Base-by-base conservation (phyloP, 148 eudicot species). In the Hydrangea macrophylla region DNA sequence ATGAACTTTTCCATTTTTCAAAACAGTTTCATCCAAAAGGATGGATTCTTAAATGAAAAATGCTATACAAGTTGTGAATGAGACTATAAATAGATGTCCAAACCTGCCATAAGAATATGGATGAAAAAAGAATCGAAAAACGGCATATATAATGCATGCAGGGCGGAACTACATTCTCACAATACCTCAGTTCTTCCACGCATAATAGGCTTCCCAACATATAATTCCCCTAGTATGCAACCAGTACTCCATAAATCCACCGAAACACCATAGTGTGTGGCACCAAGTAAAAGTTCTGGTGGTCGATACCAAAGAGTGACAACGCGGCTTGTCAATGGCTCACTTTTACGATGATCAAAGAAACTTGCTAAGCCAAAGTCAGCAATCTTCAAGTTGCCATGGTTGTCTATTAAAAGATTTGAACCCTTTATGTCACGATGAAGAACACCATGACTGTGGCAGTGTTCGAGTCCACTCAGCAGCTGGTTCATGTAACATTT, bases 301-400 rank as follows among this genome's bases (percentile, higher is more conserved):
- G 98, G 98, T 33, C 98, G 88, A 85, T 92, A 92, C 98, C 98
- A 92, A 31, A 92, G 86, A 51, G 98, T 92, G 65, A 92, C 91
- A 55, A 92, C 98, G 28, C 92, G 96, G 58, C 89, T 89, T 54
- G 98, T 92, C 73, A 89, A 70, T 48, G 91, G 90, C 57, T 78
- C 51, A 25, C 60, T 81, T 73, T 87, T 78, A 36, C 56, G 39
- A 72, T 70, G 67, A 65, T 92, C 76, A 37, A 71, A 87, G 65
- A 82, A 76, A 39, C 84, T 84, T 53, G 98, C 98, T 62, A 92
- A 70, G 20, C 98, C 98, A 72, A 92, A 92, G 67, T 92, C 98
- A 4, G 98, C 98, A 67, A 92, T 89, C 76, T 87, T 92, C 71
- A 92, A 83, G 62, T 79, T 76, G 42, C 96, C 98, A 80, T 73